Evolutionary conservation across 495 filamentous ascomycete species (phyloP), one percentile per base, ranked within the genome.

Genomic region (Haplographium delicatum): DNA sequence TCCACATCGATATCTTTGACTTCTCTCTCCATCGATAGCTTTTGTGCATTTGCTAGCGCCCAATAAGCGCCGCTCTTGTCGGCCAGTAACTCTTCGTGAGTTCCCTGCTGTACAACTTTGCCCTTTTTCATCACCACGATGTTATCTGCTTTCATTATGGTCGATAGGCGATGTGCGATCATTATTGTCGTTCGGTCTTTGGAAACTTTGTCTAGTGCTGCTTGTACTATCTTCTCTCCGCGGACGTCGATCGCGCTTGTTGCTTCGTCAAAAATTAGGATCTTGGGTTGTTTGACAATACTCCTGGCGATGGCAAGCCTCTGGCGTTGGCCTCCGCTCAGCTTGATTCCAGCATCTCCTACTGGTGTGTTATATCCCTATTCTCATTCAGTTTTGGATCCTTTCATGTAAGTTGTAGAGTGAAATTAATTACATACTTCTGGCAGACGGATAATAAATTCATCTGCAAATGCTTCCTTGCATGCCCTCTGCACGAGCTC

Each of bases 191-290:
- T 83, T 16, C 79, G 65, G 31, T 72, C 67, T 43, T 69, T 67
- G 0, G 76, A 67, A 9, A 80, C 66, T 47, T 68, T 69, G 40
- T 82, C 77, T 20, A 84, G 56, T 1, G 79, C 75, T 7, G 68
- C 68, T 56, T 81, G 78, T 1, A 84, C 78, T 19, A 80, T 68
- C 16, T 69, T 68, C 54, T 83, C 80, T 13, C 74, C 68, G 11
- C 69, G 66, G 20, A 76, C 71, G 46, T 83, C 80, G 24, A 84
- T 73, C 20, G 77, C 76, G 47, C 71, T 80, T 0, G 88, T 93
- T 15, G 89, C 88, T 64, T 95, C 89, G 60, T 94, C 88, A 9
- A 95, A 68, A 24, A 95, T 83, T 5, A 95, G 69, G 46, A 95
- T 83, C 11, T 79, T 78, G 0, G 89, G 88, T 34, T 85, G 75